phyloP scores from a whole-genome alignment of 305 asterid genomes.

The Fraxinus angustifolia region DNA sequence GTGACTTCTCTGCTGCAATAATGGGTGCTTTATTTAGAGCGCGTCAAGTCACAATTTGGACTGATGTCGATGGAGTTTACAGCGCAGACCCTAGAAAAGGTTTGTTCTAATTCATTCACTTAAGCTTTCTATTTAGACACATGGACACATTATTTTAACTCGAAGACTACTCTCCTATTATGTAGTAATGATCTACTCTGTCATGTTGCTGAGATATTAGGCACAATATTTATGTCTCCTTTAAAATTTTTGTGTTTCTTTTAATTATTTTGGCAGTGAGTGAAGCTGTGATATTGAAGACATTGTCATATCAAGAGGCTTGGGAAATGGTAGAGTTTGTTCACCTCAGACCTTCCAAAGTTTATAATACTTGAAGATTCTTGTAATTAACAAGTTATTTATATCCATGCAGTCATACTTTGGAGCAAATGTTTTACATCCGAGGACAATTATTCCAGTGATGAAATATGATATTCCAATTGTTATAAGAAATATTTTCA shows the following conservation, averaged over 20 bases:
- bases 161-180: neutral
- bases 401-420: constrained; percentile 75
- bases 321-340: constrained; percentile 84
- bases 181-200: neutral
- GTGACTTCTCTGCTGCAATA: constrained; percentile 99
- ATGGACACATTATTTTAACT: neutral
- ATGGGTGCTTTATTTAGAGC: constrained; percentile 91
- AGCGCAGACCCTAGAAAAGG: constrained; percentile 99
- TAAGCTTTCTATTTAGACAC: constrained; percentile 7
- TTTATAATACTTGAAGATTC: constrained; percentile 14
- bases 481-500: constrained; percentile 88
- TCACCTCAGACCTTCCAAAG: constrained; percentile 21
- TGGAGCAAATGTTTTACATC: constrained; percentile 97
- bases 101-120: constrained; percentile 23
- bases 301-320: constrained; percentile 95
- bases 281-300: constrained; percentile 92
- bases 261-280: constrained; percentile 54
- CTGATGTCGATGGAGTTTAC: constrained; percentile 94
- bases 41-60: constrained; percentile 93
- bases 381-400: constrained; percentile 21
- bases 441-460: constrained; percentile 96
- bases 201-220: constrained; percentile 6
- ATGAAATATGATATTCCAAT: constrained; percentile 94
- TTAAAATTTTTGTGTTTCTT: constrained; percentile 4
- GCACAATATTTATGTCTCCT: neutral